Base-by-base conservation (phyloP, 2,329 filamentous ascomycete genomes). In the Eurotiales sp. region DNA sequence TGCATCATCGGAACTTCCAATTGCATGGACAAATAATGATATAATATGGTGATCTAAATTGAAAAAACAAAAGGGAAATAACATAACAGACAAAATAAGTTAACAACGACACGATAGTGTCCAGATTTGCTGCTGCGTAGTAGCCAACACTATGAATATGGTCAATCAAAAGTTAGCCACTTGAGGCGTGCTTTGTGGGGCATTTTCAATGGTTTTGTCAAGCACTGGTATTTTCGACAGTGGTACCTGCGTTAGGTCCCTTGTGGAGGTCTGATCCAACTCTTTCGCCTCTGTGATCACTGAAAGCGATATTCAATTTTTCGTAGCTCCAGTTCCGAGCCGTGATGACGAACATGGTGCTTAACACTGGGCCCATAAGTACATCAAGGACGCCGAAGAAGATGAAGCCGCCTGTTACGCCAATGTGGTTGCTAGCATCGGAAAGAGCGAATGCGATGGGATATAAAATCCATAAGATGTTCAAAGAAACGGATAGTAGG, bases 361-460 rank as follows among this genome's bases (percentile, higher is more conserved):
- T 66, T 11, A 77, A 56, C 14, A 72, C 70, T 10, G 77, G 74
- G 3, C 80, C 51, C 54, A 79, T 60, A 4, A 81, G 64, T 8
- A 78, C 30, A 55, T 82, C 79, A 22, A 82, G 70, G 37, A 81
- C 66, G 41, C 79, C 79, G 54, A 78, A 81, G 65, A 76, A 81
- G 66, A 81, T 72, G 57, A 73, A 71, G 42, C 65, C 64, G 8
- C 67, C 60, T 0, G 74, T 77, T 34, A 76, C 72, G 29, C 72
- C 69, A 51, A 81, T 76, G 46, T 61, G 55, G 62, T 81, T 80
- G 25, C 76, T 76, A 32, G 78, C 79, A 57, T 82, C 79, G 2
- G 66, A 70, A 8, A 82, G 59, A 27, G 75, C 79, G 59, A 71
- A 82, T 21, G 76, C 78, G 44, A 82, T 72, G 7, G 78, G 77